phyloP scores from a whole-genome alignment of 805 yeast genomes.

The Candida incommunis region DNA sequence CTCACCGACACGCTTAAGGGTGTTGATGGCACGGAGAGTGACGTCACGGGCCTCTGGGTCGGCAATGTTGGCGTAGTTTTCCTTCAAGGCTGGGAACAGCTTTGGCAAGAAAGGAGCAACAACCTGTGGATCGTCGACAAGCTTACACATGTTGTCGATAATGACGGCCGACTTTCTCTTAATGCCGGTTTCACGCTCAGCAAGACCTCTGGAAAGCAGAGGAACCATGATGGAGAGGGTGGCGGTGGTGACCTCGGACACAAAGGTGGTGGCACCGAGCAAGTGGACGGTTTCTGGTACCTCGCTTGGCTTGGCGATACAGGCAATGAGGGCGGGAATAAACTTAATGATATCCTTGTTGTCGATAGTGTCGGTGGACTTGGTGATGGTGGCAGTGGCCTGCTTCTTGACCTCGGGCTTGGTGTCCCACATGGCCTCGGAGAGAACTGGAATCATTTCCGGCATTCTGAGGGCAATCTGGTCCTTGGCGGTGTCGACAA shows the following conservation, averaged over 20 bases:
- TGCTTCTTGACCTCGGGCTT: slow-evolving; percentile 95
- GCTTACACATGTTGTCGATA: slow-evolving; percentile 99
- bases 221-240: slow-evolving; percentile 99
- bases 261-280: slow-evolving; percentile 99
- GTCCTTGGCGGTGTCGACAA: slow-evolving; percentile 88
- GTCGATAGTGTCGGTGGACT: slow-evolving; percentile 93
- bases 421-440: slow-evolving; percentile 99
- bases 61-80: slow-evolving; percentile 91
- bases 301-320: slow-evolving; percentile 92
- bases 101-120: slow-evolving; percentile 98
- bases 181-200: slow-evolving; percentile 98
- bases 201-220: slow-evolving; percentile 96
- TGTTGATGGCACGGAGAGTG: slow-evolving; percentile 90
- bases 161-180: slow-evolving; percentile 99
- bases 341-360: slow-evolving; percentile 99
- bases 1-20: slow-evolving; percentile 98
- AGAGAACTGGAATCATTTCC: slow-evolving; percentile 93
- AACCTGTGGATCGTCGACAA: slow-evolving; percentile 99
- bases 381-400: slow-evolving; percentile 90
- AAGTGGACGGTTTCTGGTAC: slow-evolving; percentile 98
- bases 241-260: slow-evolving; percentile 98
- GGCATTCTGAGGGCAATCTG: slow-evolving; percentile 99
- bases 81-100: slow-evolving; percentile 90
- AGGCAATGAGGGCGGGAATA: slow-evolving; percentile 92
- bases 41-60: slow-evolving; percentile 99